Conservation (phyloP, 129 eudicot genomes). For the Flaveria bidentis region DNA sequence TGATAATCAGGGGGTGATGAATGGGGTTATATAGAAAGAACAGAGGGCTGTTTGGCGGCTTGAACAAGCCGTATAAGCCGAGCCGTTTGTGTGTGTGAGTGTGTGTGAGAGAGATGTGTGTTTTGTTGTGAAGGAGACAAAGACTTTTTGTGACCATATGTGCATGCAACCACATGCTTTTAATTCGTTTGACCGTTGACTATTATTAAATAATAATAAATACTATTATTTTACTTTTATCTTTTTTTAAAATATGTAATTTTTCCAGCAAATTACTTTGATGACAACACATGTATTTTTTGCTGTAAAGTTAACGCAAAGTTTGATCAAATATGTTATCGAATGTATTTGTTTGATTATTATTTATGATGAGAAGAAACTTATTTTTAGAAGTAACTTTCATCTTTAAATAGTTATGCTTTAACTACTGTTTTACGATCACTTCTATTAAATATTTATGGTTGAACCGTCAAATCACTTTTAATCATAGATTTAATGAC, state of each 20-base stretch:
- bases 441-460: too few relatives aligned
- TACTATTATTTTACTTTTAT: not conserved
- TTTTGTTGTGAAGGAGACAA: slow-evolving; percentile 38
- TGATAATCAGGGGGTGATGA: slow-evolving; percentile 26
- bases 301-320: not conserved
- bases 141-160: slow-evolving; percentile 39
- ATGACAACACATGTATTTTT: not conserved
- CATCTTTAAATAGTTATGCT: too few relatives aligned
- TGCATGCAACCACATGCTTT: slow-evolving; percentile 42
- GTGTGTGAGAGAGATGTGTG: slow-evolving; percentile 6
- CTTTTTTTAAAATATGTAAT: not conserved
- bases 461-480: too few relatives aligned
- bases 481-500: too few relatives aligned
- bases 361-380: not conserved
- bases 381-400: too few relatives aligned
- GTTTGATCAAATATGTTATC: not conserved
- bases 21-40: slow-evolving; percentile 43
- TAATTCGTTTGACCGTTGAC: slow-evolving; percentile 45
- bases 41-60: slow-evolving; percentile 14
- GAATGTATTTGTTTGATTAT: not conserved
- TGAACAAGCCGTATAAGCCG: slow-evolving; percentile 39
- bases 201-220: not conserved
- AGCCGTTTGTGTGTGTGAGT: slow-evolving; percentile 18
- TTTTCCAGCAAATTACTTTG: not conserved
- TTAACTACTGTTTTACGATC: too few relatives aligned